phyloP scores from a whole-genome alignment of 108 stramenopile species.

The Cyclotella choctawhatcheeana region DNA sequence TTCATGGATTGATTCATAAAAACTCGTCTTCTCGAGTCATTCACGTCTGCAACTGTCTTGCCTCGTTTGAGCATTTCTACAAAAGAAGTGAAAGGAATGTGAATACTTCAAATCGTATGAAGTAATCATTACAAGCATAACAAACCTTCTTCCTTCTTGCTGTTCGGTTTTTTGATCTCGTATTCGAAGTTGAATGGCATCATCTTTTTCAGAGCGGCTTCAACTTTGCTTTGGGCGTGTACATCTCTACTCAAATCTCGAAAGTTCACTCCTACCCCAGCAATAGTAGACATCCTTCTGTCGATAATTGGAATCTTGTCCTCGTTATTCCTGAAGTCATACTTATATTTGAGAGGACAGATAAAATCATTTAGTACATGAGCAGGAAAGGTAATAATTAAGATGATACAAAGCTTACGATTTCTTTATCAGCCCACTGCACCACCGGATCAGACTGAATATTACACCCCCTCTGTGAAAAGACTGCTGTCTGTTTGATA shows the following conservation, averaged over 20 bases:
- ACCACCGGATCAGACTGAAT: not conserved
- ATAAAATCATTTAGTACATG: not conserved
- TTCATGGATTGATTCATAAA: constrained; percentile 3
- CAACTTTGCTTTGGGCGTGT: no score
- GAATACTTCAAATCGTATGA: not conserved
- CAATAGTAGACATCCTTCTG: constrained; percentile 1
- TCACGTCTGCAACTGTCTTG: constrained; percentile 6
- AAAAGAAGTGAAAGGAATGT: not conserved
- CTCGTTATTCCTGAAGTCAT: not conserved
- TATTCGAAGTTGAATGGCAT: constrained; percentile 7
- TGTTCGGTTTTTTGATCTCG: constrained; percentile 5
- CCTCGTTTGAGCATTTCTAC: constrained; percentile 4
- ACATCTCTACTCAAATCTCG: not conserved
- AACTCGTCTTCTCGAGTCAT: constrained; percentile 13
- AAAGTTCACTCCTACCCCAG: constrained; percentile 8
- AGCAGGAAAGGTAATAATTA: not conserved
- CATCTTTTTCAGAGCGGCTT: no score
- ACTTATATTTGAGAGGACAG: not conserved
- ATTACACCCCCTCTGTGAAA: not conserved
- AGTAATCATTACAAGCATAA: no score
- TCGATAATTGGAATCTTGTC: not conserved
- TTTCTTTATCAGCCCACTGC: constrained; percentile 15
- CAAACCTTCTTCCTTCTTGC: constrained; percentile 19
- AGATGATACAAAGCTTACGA: not conserved
- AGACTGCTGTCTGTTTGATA: not conserved